phyloP scores from a whole-genome alignment of 1,284 basidiomycete species.

The Tilletia caries region DNA sequence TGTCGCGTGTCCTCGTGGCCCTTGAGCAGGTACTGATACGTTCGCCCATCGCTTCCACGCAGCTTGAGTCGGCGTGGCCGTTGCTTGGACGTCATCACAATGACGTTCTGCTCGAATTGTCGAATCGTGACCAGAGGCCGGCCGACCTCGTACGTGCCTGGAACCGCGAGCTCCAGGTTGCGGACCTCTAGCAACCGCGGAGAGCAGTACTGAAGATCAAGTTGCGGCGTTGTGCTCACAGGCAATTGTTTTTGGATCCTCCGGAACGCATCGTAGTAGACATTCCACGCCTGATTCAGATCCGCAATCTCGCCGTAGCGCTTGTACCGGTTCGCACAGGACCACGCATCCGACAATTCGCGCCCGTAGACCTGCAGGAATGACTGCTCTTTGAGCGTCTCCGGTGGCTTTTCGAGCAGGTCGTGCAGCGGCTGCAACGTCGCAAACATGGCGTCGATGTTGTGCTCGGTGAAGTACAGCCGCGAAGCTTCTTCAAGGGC shows the following conservation, averaged over 20 bases:
- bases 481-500: constrained; percentile 96
- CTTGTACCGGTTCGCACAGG: constrained; percentile 82
- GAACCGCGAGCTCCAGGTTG: constrained; percentile 88
- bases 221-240: constrained; percentile 68
- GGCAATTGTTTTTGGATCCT: constrained; percentile 93
- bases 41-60: constrained; percentile 85
- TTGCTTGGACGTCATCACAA: constrained; percentile 96
- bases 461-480: constrained; percentile 97
- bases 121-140: constrained; percentile 78
- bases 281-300: constrained; percentile 98
- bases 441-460: constrained; percentile 97
- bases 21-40: constrained; percentile 91
- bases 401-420: constrained; percentile 90
- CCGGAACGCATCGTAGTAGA: constrained; percentile 94
- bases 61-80: constrained; percentile 84
- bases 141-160: constrained; percentile 91
- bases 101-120: constrained; percentile 60
- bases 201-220: constrained; percentile 97
- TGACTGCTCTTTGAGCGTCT: constrained; percentile 89
- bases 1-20: constrained; percentile 98
- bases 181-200: constrained; percentile 84
- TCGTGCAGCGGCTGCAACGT: constrained; percentile 91
- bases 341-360: constrained; percentile 88
- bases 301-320: constrained; percentile 79
- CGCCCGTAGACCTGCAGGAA: constrained; percentile 93